Evolutionary conservation across 2,329 filamentous ascomycete species (phyloP).

Genomic region (Cadophora sp.): DNA sequence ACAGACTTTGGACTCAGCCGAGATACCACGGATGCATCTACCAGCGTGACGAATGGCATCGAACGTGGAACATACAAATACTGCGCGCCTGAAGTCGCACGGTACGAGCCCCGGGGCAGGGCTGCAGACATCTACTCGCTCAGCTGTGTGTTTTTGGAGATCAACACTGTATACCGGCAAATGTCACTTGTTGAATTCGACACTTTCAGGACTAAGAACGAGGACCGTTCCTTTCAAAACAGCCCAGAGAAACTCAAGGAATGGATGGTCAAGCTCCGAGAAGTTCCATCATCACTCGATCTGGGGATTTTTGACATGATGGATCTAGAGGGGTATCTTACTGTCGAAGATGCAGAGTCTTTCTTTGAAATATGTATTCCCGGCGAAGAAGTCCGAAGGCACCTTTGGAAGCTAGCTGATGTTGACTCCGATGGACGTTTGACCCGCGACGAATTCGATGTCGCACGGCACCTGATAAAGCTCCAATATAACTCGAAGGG

Average conservation of each 20-base stretch:
- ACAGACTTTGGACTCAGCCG: slow-evolving; percentile 19
- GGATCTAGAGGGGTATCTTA: not conserved
- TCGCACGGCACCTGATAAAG: not conserved
- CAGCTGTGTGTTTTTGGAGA: slow-evolving; percentile 18
- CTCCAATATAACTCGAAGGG: no score
- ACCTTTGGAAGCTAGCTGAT: no score
- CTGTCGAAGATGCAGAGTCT: no score
- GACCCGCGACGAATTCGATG: not conserved
- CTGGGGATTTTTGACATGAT: slow-evolving; percentile 3
- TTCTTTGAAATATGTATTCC: no score
- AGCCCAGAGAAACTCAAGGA: not conserved
- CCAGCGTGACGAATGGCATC: not conserved
- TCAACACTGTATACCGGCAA: not conserved
- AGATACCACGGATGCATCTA: slow-evolving; percentile 1
- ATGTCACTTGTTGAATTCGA: slow-evolving; percentile 15
- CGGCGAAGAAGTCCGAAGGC: no score
- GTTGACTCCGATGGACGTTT: no score
- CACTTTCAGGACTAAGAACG: not conserved
- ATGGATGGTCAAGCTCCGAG: slow-evolving; percentile 7
- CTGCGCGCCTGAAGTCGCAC: slow-evolving; percentile 18
- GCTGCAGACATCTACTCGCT: slow-evolving; percentile 19
- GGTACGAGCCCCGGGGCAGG: slow-evolving; percentile 4
- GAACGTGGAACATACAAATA: slow-evolving; percentile 13
- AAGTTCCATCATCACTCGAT: not conserved
- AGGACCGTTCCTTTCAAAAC: slow-evolving; percentile 16